Percentiles rank a stretch among this genome's conserved stretches.
Evolutionary conservation across 768 basidiomycete species (phyloP).

Genomic region (Mycena filopes): DNA sequence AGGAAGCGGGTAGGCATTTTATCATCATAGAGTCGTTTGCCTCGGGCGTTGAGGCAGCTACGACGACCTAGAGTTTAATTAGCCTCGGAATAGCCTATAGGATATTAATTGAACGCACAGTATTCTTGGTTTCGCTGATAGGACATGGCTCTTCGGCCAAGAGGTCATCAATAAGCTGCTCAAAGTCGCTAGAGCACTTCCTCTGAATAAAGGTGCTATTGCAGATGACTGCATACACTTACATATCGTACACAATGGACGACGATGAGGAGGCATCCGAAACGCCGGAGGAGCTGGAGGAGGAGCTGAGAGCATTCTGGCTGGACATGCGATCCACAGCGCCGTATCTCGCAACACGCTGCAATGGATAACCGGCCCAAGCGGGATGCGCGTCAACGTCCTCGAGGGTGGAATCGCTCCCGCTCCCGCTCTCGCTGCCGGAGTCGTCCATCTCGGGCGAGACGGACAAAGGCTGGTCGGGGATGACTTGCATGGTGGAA

Average conservation of each 20-base stretch:
- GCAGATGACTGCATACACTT: conserved; percentile 2
- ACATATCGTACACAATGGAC: conserved; percentile 45
- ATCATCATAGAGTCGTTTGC: conserved; percentile 51
- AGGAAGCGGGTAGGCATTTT: conserved; percentile 47
- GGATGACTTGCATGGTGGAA: conserved; percentile 22
- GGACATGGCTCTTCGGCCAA: conserved; percentile 38
- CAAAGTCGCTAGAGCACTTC: conserved; percentile 41
- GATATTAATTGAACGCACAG: conserved; percentile 25
- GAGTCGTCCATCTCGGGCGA: conserved; percentile 28
- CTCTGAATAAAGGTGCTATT: neutral
- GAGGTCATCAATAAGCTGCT: conserved; percentile 44
- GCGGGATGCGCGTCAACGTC: conserved; percentile 22
- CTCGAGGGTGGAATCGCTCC: conserved; percentile 29
- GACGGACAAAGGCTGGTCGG: conserved; percentile 17
- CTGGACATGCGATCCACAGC: neutral
- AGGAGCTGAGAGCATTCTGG: neutral
- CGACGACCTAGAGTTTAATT: conserved; percentile 40
- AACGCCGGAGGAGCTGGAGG: conserved; percentile 26
- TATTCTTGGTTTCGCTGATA: conserved; percentile 33
- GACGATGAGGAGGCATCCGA: conserved; percentile 45
- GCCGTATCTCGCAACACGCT: conserved; percentile 13
- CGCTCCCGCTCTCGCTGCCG: conserved; percentile 24
- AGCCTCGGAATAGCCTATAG: neutral
- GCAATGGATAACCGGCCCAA: conserved; percentile 28
- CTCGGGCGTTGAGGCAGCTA: conserved; percentile 41